Percentiles rank a stretch among this genome's conserved stretches.
Conservation (phyloP, 345 rosid genomes). For the Eucalyptus polybractea region DNA sequence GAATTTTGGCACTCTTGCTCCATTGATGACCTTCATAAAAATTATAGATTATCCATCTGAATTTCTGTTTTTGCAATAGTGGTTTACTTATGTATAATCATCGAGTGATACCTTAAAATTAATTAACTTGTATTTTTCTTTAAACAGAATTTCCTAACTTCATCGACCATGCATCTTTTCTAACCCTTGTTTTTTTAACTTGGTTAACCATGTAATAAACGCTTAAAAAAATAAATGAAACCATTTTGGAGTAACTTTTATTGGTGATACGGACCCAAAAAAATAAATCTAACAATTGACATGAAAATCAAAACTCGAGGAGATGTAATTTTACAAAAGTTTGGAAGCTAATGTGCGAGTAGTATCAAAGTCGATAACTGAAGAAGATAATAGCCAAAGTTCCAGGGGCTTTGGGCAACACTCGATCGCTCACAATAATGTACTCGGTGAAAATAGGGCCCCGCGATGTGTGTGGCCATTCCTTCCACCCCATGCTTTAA, state of each 20-base stretch:
- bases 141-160: too few relatives aligned
- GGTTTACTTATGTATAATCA: background rate
- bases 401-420: background rate
- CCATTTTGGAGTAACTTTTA: background rate
- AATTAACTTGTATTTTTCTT: background rate
- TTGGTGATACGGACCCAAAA: background rate
- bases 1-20: background rate
- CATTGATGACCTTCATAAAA: background rate
- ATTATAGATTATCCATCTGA: background rate
- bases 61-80: background rate
- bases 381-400: background rate
- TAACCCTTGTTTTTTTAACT: too few relatives aligned
- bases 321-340: too few relatives aligned
- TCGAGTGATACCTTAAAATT: background rate
- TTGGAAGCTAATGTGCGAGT: background rate
- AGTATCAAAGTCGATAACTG: background rate
- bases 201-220: fast-evolving
- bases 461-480: background rate
- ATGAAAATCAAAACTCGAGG: background rate
- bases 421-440: background rate
- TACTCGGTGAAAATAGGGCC: background rate
- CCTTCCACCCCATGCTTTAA: background rate
- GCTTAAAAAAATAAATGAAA: too few relatives aligned
- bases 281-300: too few relatives aligned
- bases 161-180: too few relatives aligned